Evolutionary conservation across 306 rosid species (phyloP), one percentile per base, ranked within the genome.

Genomic region (Cucumis melo): DNA sequence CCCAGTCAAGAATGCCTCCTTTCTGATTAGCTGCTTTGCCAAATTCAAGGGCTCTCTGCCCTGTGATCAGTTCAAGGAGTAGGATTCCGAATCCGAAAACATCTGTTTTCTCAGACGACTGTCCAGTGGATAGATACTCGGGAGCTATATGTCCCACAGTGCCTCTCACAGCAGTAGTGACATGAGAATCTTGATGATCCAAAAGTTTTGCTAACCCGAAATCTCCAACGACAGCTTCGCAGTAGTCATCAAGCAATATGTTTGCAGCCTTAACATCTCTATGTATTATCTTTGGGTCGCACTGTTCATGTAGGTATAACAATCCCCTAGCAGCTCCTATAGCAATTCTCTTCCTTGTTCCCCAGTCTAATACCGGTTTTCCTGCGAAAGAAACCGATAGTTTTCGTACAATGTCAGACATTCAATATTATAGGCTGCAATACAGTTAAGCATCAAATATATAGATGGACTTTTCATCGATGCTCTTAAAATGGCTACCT

Each of bases 1-100:
- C 98, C 98, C 98, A 93, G 83, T 93, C 98, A 83, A 93, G 96
- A 86, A 93, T 91, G 34, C 88, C 98, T 80, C 96, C 98, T 84
- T 93, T 93, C 81, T 93, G 98, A 84, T 87, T 89, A 34, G 93
- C 83, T 48, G 89, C 88, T 85, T 91, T 91, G 44, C 97, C 97
- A 79, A 93, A 93, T 72, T 93, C 97, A 10, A 93, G 84, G 21
- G 98, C 97, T 77, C 93, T 88, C 70, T 84, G 89, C 74, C 98
- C 97, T 5, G 97, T 93, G 63, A 93, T 91, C 68, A 93, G 84
- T 79, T 93, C 98, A 78, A 93, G 98, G 27, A 93, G 92, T 54
- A 93, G 84, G 72, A 93, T 91, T 19, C 98, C 98, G 38, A 93
- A 93, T 76, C 98, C 98, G 29, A 93, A 93, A 15, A 93, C 98